Evolutionary conservation across 2,329 filamentous ascomycete genomes (phyloP), one percentile per base, ranked within the genome.

Genomic region (Curvularia sp.): DNA sequence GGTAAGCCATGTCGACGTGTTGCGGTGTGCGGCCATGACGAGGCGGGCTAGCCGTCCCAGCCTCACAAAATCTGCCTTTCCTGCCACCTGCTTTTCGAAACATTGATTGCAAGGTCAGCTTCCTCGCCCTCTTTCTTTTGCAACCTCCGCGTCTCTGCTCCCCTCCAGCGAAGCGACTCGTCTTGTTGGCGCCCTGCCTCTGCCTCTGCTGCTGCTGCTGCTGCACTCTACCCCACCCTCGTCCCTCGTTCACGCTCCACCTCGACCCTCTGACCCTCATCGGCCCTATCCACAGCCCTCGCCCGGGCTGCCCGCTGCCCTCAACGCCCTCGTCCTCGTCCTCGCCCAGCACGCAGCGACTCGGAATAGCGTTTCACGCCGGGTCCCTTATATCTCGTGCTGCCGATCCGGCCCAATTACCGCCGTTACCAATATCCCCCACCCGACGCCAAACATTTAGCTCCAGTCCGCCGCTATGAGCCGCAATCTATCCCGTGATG

Each of bases 291-390:
- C 6, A 31, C 9, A 31, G 51, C 12, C 33, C 33, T 44, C 42
- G 42, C 49, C 55, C 57, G 28, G 64, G 62, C 57, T 60, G 52
- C 63, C 54, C 41, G 65, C 57, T 53, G 62, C 62, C 58, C 58
- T 56, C 47, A 18, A 38, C 33, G 5, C 33, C 33, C 33, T n/a
- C 53, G 41, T 49, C 46, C 41, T 24, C 47, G 12, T 38, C 33
- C 39, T 31, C 48, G 43, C 26, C 31, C 63, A 66, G 61, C 56
- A 42, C 43, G 35, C 28, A 47, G 43, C 22, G 49, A 38, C 26
- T 52, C 54, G 28, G 59, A 64, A 64, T 65, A 57, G 51, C 63
- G 71, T 75, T 74, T 74, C 72, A 73, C 61, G 46, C 54, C 26
- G 13, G 46, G 28, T n/a, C 65, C 59, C 64, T 67, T 65, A 62